phyloP scores from a whole-genome alignment of 1,284 basidiomycete species.

The Heterobasidion irregulare region DNA sequence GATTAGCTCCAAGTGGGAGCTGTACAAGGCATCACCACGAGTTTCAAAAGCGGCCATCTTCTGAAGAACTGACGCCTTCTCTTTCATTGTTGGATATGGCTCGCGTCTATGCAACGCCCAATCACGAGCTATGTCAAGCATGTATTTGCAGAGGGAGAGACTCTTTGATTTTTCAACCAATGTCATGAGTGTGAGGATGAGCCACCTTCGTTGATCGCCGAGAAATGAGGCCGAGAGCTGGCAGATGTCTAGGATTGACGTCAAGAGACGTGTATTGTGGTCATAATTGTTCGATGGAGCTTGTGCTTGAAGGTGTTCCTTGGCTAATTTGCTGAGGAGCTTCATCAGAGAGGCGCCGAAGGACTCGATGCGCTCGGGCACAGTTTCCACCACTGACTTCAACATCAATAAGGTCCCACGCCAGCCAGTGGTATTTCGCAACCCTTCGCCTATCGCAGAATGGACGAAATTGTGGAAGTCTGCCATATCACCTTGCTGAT shows the following conservation, averaged over 20 bases:
- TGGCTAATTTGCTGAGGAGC: constrained; percentile 79
- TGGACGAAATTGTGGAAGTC: constrained; percentile 80
- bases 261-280: constrained; percentile 52
- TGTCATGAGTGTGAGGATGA: constrained; percentile 70
- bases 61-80: constrained; percentile 86
- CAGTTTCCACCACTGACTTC: constrained; percentile 79
- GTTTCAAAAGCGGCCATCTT: constrained; percentile 90
- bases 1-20: constrained; percentile 85
- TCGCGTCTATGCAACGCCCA: constrained; percentile 87
- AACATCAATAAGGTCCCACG: constrained; percentile 84
- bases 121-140: constrained; percentile 81
- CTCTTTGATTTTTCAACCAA: constrained; percentile 94
- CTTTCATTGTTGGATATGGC: constrained; percentile 88
- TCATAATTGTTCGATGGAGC: constrained; percentile 41
- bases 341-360: constrained; percentile 78
- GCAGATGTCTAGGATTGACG: constrained; percentile 65
- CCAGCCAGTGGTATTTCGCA: constrained; percentile 67
- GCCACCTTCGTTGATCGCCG: constrained; percentile 64
- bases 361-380: constrained; percentile 80
- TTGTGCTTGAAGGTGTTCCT: constrained; percentile 69
- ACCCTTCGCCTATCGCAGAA: constrained; percentile 72
- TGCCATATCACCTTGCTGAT: constrained; percentile 54
- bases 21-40: constrained; percentile 69
- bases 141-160: constrained; percentile 71
- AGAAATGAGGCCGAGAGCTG: constrained; percentile 56